Base-by-base conservation (phyloP, 2,329 filamentous ascomycete genomes). In the Monilinia vaccinii-corymbosi region DNA sequence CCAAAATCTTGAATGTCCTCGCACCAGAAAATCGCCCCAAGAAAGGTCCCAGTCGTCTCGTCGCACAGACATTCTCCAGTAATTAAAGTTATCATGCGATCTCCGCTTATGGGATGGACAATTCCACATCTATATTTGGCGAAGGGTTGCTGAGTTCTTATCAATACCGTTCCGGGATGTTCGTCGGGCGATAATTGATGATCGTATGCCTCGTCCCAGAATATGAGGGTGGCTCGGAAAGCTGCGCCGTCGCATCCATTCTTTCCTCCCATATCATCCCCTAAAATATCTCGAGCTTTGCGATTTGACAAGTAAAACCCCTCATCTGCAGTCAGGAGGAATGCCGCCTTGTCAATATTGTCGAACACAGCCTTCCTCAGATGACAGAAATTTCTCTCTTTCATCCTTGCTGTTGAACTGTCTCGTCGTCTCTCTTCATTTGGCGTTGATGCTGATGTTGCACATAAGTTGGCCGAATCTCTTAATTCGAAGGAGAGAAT, bases 11-110 rank as follows among this genome's bases (percentile, higher is more conserved):
- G 64, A 3, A 68, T 46, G 34, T 67, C 62, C 51, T 56, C 45
- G 49, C 63, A 66, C 66, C 65, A 69, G 51, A 62, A 66, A 25
- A 68, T 56, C 13, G 65, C 66, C 7, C 67, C 67, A 2, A 69
- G 14, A 34, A 66, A 68, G 18, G 64, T 60, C 21, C 63, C 63
- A n/a, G 65, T 66, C 16, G 61, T 49, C 23, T 65, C 65, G 49
- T 68, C 67, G 52, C 67, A 69, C 3, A 69, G 56, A 47, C 65
- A 68, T 45, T 68, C 64, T 10, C 65, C 66, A 56, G 51, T 63
- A 13, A 67, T 49, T 23, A 45, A 51, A 45, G 58, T 52, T 14
- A 63, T 55, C 18, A 66, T 46, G 34, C 53, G 65, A 11, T 62
- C 57, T 18, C 63, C 58, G 3, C 59, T 67, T 6, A 36, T 45